A percentile compares a stretch with the other conserved stretches of the same genome.
These are phyloP conservation scores for Thermomucor indicae-seudaticae DNA, from an alignment of 371 early-diverging fungal genomes.

Conservation along the genomic window DNA sequence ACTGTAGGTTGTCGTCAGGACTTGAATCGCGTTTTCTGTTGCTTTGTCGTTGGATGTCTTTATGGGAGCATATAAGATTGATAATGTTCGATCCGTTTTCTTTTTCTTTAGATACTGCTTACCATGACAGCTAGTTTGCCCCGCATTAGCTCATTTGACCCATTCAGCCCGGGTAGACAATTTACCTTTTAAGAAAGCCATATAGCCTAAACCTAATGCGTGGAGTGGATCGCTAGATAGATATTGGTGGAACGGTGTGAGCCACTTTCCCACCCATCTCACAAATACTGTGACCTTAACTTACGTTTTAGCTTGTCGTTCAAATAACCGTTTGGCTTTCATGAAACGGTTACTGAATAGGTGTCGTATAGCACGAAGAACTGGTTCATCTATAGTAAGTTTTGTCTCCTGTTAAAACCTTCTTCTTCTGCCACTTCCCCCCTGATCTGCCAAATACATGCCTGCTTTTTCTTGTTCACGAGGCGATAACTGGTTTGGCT, in stretches of 20 bases:
- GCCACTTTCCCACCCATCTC: background rate
- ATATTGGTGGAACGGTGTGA: background rate
- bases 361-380: constrained; percentile 49
- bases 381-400: constrained; percentile 34
- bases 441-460: too few relatives aligned
- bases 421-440: too few relatives aligned
- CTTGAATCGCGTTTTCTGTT: constrained; percentile 52
- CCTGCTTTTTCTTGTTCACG: constrained; percentile 52
- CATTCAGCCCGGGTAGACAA: background rate
- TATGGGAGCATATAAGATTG: background rate
- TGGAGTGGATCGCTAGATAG: constrained; percentile 38
- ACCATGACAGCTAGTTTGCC: constrained; percentile 21
- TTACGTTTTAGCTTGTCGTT: constrained; percentile 19
- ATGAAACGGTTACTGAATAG: constrained; percentile 59
- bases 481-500: constrained; percentile 43
- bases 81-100: background rate
- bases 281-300: background rate
- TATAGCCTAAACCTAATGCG: constrained; percentile 44
- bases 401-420: too few relatives aligned
- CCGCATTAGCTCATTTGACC: background rate
- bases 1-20: constrained; percentile 45
- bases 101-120: constrained; percentile 5
- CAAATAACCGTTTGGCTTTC: constrained; percentile 46
- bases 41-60: constrained; percentile 54
- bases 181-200: constrained; percentile 51